Base-by-base conservation (phyloP, 2,329 filamentous ascomycete species). In the Plectosphaerella sp. region DNA sequence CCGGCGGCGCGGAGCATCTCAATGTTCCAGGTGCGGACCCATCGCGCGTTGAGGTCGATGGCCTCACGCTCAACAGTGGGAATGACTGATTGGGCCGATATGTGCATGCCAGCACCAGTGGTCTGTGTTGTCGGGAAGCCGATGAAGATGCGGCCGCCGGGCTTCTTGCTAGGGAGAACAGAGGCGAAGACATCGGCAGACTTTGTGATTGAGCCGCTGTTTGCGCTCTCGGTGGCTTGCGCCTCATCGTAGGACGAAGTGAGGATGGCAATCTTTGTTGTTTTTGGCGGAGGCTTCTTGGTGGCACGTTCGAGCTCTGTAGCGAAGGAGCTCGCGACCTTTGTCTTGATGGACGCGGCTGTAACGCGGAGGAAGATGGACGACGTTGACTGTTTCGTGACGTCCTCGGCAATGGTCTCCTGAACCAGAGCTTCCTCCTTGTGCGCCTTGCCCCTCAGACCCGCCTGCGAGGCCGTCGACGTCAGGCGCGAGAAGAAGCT, bases 101-200 rank as follows among this genome's bases (percentile, higher is more conserved):
- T 88, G 67, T 99, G 94, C 65, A 95, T 88, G 15, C 93, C 89
- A 25, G 93, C 85, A 51, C 93, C 94, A 0, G 95, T 99, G 0
- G 94, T 99, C 72, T 99, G 94, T 60, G 93, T 92, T 2, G 94
- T 99, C 3, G 94, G 93, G 64, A 99, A 99, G 0, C 94, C 94
- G 63, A 99, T 99, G 63, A 97, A 99, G 51, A 99, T 89, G 50
- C 90, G 86, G 7, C 94, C 94, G 9, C 83, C 83, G 0, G 82
- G 81, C 60, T 89, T 89, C 67, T 91, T 95, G 52, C 83, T 91
- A 3, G 94, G 94, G 5, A 97, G 72, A 1, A 99, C 92, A 2
- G 92, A 94, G 1, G 88, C 83, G 67, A 99, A 97, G 8, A 99
- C 85, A 64, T 96, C 90, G 1, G 81, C 78, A 3, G 82, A 79